phyloP scores from a whole-genome alignment of 352 stramenopile species.

The Pythium phragmiticola region DNA sequence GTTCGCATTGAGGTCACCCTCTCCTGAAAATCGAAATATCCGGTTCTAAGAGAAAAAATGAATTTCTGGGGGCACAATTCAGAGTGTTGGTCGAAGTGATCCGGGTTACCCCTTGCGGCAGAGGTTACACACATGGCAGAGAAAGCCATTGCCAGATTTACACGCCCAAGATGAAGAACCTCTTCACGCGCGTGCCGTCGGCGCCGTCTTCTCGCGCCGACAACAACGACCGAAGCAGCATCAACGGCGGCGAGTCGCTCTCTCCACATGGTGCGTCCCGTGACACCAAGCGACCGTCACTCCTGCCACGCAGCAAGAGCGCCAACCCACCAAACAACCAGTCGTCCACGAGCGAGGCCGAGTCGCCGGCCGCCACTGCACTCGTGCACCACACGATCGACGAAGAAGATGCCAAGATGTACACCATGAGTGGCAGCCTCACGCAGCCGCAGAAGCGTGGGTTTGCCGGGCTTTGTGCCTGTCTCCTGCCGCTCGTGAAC shows the following conservation, averaged over 20 bases:
- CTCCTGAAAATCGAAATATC: neutral
- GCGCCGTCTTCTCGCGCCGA: conserved; percentile 6
- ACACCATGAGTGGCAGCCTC: conserved; percentile 37
- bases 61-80: neutral
- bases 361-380: neutral
- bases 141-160: neutral
- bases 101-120: neutral
- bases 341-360: conserved; percentile 16
- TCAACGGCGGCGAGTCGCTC: conserved; percentile 16
- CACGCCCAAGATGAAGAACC: conserved; percentile 28
- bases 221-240: conserved; percentile 11
- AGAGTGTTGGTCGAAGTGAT: neutral
- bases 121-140: neutral
- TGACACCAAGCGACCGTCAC: neutral
- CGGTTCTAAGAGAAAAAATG: neutral
- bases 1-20: conserved; percentile 2
- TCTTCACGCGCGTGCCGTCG: conserved; percentile 29
- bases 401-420: conserved; percentile 20
- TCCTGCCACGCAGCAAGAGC: conserved; percentile 24
- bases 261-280: neutral
- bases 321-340: conserved; percentile 8
- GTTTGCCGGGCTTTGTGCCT: conserved; percentile 63
- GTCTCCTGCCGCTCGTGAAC: conserved; percentile 59
- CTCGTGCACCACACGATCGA: conserved; percentile 13
- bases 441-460: conserved; percentile 60